Base-by-base conservation (phyloP, 1,139 yeast species). In the Pichia sp. region DNA sequence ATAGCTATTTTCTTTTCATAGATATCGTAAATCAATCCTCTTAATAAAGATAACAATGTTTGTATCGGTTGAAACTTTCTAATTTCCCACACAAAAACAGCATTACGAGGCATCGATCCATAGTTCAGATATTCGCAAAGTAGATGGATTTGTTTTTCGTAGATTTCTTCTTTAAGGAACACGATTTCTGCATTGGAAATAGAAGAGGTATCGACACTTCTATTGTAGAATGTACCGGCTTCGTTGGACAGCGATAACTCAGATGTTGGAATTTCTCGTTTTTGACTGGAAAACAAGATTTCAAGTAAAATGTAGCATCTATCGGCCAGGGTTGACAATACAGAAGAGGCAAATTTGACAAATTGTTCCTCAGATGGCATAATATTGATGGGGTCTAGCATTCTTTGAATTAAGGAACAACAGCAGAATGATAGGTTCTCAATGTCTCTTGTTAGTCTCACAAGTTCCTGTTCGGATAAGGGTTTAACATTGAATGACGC, bases 31-130 rank as follows among this genome's bases (percentile, higher is more conserved):
- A 57, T 37, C 18, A 57, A 20, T 18, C 50, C 51, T 31, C 48
- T 42, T 33, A 58, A 40, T 22, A 58, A 44, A 20, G 53, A 40
- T n/a, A 57, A 27, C 4, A 58, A 30, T 4, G 55, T 48, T 34
- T 58, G 60, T 21, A 58, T 57, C 12, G 61, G 61, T 32, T 58
- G 61, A 41, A 50, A 58, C 34, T 57, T 58, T 34, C 59, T 42
- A 15, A 57, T 55, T 32, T 57, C 60, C 61, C 61, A 58, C 1
- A 56, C 27, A 37, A 53, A 58, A 14, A 53, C 27, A 3, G 46
- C 48, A 46, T 53, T 43, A 18, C 44, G 40, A 11, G 59, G 60
- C 57, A 58, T 52, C 21, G 46, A 42, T 1, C 58, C 60, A 40
- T 58, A 57, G 4, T 50, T 44, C 6, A 50, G 34, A 34, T 50